A percentile compares a stretch with the other conserved stretches of the same genome.
phyloP scores from a whole-genome alignment of 495 filamentous ascomycete genomes.

The Xylaria venustula region DNA sequence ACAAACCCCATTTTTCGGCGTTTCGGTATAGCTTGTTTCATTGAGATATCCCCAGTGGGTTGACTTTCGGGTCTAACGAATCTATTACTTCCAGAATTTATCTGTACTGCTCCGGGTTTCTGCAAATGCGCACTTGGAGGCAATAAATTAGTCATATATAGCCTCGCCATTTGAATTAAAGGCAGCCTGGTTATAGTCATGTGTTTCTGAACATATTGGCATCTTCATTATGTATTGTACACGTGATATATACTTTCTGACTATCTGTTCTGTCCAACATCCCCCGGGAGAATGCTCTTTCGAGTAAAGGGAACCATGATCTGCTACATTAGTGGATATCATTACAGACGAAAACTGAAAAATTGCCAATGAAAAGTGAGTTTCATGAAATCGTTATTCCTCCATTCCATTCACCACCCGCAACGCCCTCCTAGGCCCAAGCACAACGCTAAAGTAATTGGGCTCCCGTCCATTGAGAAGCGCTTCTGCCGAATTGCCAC shows the following conservation, averaged over 20 bases:
- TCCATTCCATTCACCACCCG: constrained; percentile 63
- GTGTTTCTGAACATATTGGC: too few species aligned
- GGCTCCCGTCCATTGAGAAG: constrained; percentile 64
- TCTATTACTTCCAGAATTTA: not conserved
- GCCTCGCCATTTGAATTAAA: too few species aligned
- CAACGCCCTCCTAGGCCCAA: constrained; percentile 70
- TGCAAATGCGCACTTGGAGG: not conserved
- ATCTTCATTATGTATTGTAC: too few species aligned
- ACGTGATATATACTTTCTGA: too few species aligned
- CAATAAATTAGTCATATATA: too few species aligned
- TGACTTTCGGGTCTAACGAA: constrained; percentile 13
- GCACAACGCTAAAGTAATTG: constrained; percentile 69
- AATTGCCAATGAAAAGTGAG: not conserved
- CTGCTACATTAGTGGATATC: not conserved
- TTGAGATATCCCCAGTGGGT: constrained; percentile 5
- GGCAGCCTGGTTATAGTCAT: too few species aligned
- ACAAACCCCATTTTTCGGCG: not conserved
- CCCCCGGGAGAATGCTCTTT: not conserved
- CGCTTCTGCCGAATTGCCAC: constrained; percentile 47
- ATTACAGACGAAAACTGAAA: not conserved
- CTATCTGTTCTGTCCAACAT: not conserved
- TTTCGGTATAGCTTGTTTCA: constrained; percentile 2
- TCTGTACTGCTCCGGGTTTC: not conserved
- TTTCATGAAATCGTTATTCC: constrained; percentile 17
- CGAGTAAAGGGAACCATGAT: not conserved